Evolutionary conservation across 371 early-diverging fungal species (phyloP), one percentile per base, ranked within the genome.

Genomic region (Gilbertella persicaria): DNA sequence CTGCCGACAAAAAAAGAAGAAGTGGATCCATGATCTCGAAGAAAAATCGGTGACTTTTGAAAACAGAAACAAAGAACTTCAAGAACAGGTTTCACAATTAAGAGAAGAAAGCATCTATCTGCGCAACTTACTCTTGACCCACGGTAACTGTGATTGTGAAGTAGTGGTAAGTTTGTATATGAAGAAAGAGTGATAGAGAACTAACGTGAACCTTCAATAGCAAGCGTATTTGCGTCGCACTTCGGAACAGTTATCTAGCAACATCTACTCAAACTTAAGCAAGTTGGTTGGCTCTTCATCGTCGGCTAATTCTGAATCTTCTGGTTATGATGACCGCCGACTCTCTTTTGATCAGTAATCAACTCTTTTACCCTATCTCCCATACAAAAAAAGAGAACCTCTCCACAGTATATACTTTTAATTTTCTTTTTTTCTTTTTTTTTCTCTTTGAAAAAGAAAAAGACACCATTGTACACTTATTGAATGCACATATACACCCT

Each of bases 1-100:
- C 60, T 92, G 91, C 60, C 75, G 93, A 40, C 90, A 89, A 65
- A 90, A 89, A 71, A 90, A 89, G 69, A 88, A 90, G 64, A 47
- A 58, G 53, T 86, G 85, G 86, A 65, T 87, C 50, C 71, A 84
- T 59, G 84, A 86, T 30, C 74, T 92, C 4, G 85, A 89, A 66
- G 74, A 63, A 10, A 71, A 73, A 28, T 76, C 80, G 13, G 79
- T 80, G 8, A 79, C 79, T 24, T 70, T 75, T 10, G 71, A 79
- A 2, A 56, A 66, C 26, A 76, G 72, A 48, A 92, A 92, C 67
- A 74, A 78, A 38, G 69, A 83, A 14, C 71, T 92, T 26, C 77
- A 78, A 45, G 71, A 67, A 30, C 60, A 76, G 7, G 80, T 87
- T 2, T 60, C 64, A 5, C 69, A 75, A 62, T 73, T 92, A 17